Percentiles rank a stretch among this genome's conserved stretches.
These are phyloP conservation scores for Pholiota conissans DNA, from an alignment of 768 basidiomycete species.

Conservation along the genomic window DNA sequence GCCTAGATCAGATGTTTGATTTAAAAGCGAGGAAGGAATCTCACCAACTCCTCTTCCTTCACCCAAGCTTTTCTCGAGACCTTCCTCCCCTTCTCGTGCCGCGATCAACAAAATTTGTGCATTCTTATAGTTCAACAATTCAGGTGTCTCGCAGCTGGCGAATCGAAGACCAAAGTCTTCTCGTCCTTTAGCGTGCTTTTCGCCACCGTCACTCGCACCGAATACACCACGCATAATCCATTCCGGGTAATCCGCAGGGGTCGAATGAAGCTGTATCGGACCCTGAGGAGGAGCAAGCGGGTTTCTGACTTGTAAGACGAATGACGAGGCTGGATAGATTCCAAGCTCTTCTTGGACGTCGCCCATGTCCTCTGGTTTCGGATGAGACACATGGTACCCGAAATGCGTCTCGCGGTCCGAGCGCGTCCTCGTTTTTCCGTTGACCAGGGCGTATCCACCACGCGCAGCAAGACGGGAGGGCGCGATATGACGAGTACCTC, in stretches of 20 bases:
- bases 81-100: slow-evolving; percentile 46
- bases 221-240: slow-evolving; percentile 50
- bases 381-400: slow-evolving; percentile 61
- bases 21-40: background rate
- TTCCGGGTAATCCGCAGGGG: slow-evolving; percentile 45
- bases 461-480: slow-evolving; percentile 54
- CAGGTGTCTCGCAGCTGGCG: slow-evolving; percentile 46
- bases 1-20: background rate
- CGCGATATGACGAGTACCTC: slow-evolving; percentile 52
- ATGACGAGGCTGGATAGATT: slow-evolving; percentile 51
- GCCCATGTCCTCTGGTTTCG: slow-evolving; percentile 40
- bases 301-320: slow-evolving; percentile 64
- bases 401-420: slow-evolving; percentile 53
- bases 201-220: slow-evolving; percentile 27
- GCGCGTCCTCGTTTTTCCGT: slow-evolving; percentile 41
- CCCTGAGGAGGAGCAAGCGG: slow-evolving; percentile 45
- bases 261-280: slow-evolving; percentile 28
- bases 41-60: slow-evolving; percentile 53
- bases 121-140: slow-evolving; percentile 55
- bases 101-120: slow-evolving; percentile 57
- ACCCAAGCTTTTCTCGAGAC: slow-evolving; percentile 48
- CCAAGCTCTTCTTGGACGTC: slow-evolving; percentile 58
- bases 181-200: slow-evolving; percentile 32
- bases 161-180: slow-evolving; percentile 52
- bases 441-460: slow-evolving; percentile 62